Conservation (phyloP, 108 stramenopile genomes). For the Fistulifera pelliculosa region DNA sequence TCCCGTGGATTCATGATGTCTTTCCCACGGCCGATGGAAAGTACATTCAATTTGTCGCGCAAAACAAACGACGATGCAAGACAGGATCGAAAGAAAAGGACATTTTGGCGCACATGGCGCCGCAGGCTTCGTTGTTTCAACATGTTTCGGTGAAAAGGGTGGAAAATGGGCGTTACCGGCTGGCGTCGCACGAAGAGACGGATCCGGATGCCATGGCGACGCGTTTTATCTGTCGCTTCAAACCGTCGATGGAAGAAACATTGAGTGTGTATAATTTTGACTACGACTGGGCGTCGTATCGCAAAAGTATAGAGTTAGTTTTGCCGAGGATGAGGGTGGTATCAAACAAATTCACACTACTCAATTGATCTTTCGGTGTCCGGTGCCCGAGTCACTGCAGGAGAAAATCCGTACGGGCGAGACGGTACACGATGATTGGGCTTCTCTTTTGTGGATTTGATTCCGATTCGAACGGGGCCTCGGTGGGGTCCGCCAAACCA, state of each 20-base stretch:
- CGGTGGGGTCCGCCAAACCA: conserved; percentile 57
- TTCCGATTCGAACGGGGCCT: conserved; percentile 80
- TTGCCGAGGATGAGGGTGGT: conserved; percentile 53
- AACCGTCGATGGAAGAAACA: conserved; percentile 61
- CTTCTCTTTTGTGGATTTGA: conserved; percentile 68
- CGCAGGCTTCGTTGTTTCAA: conserved; percentile 74
- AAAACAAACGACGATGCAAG: conserved; percentile 72
- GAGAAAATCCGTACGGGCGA: conserved; percentile 41
- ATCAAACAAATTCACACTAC: conserved; percentile 67
- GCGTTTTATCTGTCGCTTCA: conserved; percentile 83
- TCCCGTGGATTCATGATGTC: conserved; percentile 90
- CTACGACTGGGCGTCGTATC: conserved; percentile 68
- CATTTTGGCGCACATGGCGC: conserved; percentile 37
- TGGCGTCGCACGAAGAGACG: conserved; percentile 72
- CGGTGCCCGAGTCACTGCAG: conserved; percentile 46
- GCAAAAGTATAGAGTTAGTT: conserved; percentile 46
- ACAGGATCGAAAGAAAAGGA: conserved; percentile 26
- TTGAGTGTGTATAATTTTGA: conserved; percentile 56
- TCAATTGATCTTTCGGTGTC: conserved; percentile 75
- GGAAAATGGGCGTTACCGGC: conserved; percentile 37
- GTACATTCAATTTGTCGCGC: conserved; percentile 75
- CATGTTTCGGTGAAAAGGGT: conserved; percentile 71
- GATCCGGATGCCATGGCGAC: conserved; percentile 70
- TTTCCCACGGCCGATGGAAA: conserved; percentile 76
- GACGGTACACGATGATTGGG: conserved; percentile 54